Evolutionary conservation across 2,329 filamentous ascomycete genomes (phyloP), one percentile per base, ranked within the genome.

Genomic region (Cladosporium cucumerinum): DNA sequence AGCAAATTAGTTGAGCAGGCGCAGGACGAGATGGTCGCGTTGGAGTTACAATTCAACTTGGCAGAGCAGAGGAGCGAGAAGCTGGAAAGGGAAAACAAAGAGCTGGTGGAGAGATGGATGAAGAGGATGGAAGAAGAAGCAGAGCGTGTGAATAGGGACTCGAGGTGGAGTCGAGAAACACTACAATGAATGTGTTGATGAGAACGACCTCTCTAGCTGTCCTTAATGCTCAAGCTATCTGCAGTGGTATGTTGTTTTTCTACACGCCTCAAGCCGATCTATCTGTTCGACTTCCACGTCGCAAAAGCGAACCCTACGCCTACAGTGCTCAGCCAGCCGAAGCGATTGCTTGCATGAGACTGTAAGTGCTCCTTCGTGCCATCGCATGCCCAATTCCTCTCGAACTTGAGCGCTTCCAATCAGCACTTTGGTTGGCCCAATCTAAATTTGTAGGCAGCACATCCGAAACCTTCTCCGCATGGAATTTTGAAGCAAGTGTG

Each of bases 41-140:
- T 97, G 55, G 93, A 93, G 70, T 82, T 98, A 69, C 91, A 98
- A 77, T 83, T 97, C 51, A 93, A 95, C 70, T 86, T 97, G 82
- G 88, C 89, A 3, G 93, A 96, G 76, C 86, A 93, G 75, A 87
- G 87, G 73, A 83, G 85, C 30, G 87, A 89, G 74, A 88, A 87
- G 77, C 81, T 96, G 68, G 86, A 88, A 74, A 84, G 83, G 66
- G 95, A 98, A 76, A 98, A 98, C 74, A 88, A 91, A 74, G 91
- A 97, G 70, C 82, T 99, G 63, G 88, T 97, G 61, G 89, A 93
- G 75, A 85, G 95, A 63, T 98, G 93, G 92, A 93, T 98, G 90
- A 87, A 87, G 74, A 84, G 89, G 68, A 95, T 95, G 85, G 89
- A 88, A 4, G 85, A 89, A 74, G 93, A 97, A 80, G 94, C 91